Evolutionary conservation across 116 monocot species (phyloP).

Genomic region (Trichopus zeylanicus): DNA sequence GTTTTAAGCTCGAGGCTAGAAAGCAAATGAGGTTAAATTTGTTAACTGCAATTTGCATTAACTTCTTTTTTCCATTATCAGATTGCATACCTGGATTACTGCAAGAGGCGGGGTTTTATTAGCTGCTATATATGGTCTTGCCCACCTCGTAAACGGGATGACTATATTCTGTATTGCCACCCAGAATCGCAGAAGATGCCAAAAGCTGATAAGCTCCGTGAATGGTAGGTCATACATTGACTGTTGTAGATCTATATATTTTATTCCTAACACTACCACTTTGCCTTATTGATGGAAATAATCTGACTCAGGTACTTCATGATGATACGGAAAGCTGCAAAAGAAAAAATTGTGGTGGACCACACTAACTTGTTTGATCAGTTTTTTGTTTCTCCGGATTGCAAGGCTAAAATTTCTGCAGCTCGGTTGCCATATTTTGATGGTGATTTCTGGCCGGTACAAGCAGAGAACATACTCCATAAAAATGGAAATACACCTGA

Average conservation of each 20-base stretch:
- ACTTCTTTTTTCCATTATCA: slow-evolving; percentile 1
- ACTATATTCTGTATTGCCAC: slow-evolving; percentile 49
- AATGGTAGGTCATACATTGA: slow-evolving; percentile 26
- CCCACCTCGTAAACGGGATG: slow-evolving; percentile 29
- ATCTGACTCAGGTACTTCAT: slow-evolving; percentile 22
- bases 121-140: slow-evolving; percentile 48
- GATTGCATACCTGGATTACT: slow-evolving; percentile 44
- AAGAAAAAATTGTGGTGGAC: slow-evolving; percentile 27
- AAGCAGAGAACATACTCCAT: slow-evolving; percentile 29
- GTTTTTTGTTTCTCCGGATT: slow-evolving; percentile 18
- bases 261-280: background rate
- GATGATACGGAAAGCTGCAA: slow-evolving; percentile 21
- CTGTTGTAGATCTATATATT: background rate
- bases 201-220: slow-evolving; percentile 32
- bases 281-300: background rate
- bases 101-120: slow-evolving; percentile 37
- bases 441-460: slow-evolving; percentile 34
- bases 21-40: background rate
- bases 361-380: slow-evolving; percentile 26
- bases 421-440: slow-evolving; percentile 40
- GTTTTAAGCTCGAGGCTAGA: background rate
- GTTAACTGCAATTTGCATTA: no score
- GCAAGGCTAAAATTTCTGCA: slow-evolving; percentile 24
- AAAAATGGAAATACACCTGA: slow-evolving; percentile 5
- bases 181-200: slow-evolving; percentile 38